A percentile compares a stretch with the other conserved stretches of the same genome.
Evolutionary conservation across 129 eudicot species (phyloP).

Genomic region (Lactuca saligna): DNA sequence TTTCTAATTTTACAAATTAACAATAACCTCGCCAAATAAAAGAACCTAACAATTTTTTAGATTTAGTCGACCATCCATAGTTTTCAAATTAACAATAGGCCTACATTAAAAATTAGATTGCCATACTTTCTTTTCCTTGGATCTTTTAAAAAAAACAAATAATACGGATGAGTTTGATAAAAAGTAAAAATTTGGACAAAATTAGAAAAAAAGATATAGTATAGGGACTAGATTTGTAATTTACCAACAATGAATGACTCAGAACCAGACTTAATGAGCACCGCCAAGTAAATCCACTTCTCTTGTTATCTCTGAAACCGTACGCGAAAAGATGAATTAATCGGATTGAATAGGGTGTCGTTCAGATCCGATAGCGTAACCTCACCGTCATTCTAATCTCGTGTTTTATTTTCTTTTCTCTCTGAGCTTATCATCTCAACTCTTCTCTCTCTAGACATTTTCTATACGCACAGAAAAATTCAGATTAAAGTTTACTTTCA

Average conservation of each 20-base stretch:
- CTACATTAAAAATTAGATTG: too few relatives aligned
- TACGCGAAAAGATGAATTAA: constrained; percentile 47
- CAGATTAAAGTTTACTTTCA: constrained; percentile 23
- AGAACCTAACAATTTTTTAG: too few relatives aligned
- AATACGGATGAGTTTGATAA: not conserved
- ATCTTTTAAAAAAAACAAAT: not conserved
- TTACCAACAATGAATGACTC: not conserved
- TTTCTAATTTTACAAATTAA: too few relatives aligned
- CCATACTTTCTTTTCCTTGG: too few relatives aligned
- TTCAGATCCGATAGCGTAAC: constrained; percentile 34
- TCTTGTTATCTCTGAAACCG: constrained; percentile 17
- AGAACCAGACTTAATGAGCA: not conserved
- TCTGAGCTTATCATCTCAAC: constrained; percentile 32
- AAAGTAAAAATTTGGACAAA: too few relatives aligned
- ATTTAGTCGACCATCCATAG: too few relatives aligned
- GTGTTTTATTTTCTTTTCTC: constrained; percentile 12
- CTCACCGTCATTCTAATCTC: constrained; percentile 14
- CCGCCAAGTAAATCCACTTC: constrained; percentile 1
- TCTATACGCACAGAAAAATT: constrained; percentile 29
- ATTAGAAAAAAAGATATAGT: not conserved
- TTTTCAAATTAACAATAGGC: too few relatives aligned
- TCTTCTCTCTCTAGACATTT: constrained; percentile 37
- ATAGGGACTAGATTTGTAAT: not conserved
- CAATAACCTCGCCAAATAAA: too few relatives aligned
- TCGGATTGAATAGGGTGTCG: constrained; percentile 21